Evolutionary conservation across 2,329 filamentous ascomycete genomes (phyloP).

Genomic region (Emmonsiellopsis sp.): DNA sequence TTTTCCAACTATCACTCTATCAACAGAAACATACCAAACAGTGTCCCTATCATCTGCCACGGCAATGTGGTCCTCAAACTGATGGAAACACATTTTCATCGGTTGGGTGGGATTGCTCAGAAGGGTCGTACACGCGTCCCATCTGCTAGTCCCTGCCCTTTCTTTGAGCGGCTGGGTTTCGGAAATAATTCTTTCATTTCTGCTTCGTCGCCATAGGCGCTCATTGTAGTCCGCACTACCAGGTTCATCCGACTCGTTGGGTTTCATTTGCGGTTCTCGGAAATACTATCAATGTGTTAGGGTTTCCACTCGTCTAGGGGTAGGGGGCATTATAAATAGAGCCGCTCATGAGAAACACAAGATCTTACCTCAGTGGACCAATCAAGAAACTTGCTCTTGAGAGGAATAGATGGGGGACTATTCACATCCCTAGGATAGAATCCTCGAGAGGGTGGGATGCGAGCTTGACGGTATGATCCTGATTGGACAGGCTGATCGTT

Average conservation of each 20-base stretch:
- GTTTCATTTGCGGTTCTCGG: conserved; percentile 96
- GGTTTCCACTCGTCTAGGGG: neutral
- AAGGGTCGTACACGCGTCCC: conserved; percentile 74
- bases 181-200: conserved; percentile 84
- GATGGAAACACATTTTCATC: conserved; percentile 88
- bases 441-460: conserved; percentile 68
- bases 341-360: conserved; percentile 10
- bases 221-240: conserved; percentile 95
- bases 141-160: conserved; percentile 72
- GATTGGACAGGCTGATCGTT: conserved; percentile 57
- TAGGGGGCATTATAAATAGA: neutral
- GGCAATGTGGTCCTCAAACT: conserved; percentile 92
- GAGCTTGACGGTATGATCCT: conserved; percentile 65
- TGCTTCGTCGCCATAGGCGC: conserved; percentile 79
- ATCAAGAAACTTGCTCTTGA: conserved; percentile 77
- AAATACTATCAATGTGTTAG: conserved; percentile 57
- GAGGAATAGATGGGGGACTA: conserved; percentile 56
- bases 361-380: conserved; percentile 71
- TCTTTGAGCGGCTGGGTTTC: conserved; percentile 92
- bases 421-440: conserved; percentile 56
- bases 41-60: conserved; percentile 90
- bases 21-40: conserved; percentile 45
- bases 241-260: conserved; percentile 88
- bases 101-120: conserved; percentile 87
- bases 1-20: conserved; percentile 2